Conservation (phyloP, 2,329 filamentous ascomycete species). For the Emergomyces pasteurianus region DNA sequence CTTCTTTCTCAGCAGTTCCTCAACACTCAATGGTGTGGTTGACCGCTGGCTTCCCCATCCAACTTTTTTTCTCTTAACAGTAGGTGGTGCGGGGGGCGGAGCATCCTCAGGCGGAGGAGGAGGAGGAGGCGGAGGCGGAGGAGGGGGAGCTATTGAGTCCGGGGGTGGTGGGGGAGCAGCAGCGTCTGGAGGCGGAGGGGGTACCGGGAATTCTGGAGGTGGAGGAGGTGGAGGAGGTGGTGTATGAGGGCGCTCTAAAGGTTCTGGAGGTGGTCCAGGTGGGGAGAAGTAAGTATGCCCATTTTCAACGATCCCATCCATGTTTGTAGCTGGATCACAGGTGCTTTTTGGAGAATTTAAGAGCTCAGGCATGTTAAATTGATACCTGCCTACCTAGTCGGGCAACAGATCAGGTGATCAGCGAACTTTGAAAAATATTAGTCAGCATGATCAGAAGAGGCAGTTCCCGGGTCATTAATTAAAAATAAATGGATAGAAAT, state of each 20-base stretch:
- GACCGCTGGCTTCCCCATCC: conserved; percentile 29
- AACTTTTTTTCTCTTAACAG: conserved; percentile 45
- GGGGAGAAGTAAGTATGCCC: conserved; percentile 14
- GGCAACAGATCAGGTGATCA: not conserved
- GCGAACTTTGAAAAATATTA: not conserved
- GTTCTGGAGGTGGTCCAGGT: conserved; percentile 26
- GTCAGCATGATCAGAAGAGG: not conserved
- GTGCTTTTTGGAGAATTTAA: not conserved
- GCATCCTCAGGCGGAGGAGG: conserved; percentile 33
- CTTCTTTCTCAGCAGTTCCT: conserved; percentile 75
- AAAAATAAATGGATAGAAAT: too few relatives aligned
- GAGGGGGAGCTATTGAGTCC: conserved; percentile 18
- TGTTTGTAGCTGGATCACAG: conserved; percentile 10
- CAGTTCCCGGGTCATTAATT: too few relatives aligned
- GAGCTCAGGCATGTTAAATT: not conserved
- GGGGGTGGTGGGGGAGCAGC: conserved; percentile 27
- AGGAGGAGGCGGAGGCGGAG: too few relatives aligned
- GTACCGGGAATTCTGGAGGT: conserved; percentile 25
- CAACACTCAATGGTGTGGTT: conserved; percentile 58
- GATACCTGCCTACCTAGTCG: too few relatives aligned
- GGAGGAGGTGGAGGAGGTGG: conserved; percentile 25
- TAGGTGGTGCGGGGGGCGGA: conserved; percentile 31
- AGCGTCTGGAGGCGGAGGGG: conserved; percentile 32
- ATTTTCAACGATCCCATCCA: conserved; percentile 25
- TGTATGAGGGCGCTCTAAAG: conserved; percentile 25